Evolutionary conservation across 208 protist species (phyloP), one percentile per base, ranked within the genome.

Genomic region (Trypanosoma congolense): DNA sequence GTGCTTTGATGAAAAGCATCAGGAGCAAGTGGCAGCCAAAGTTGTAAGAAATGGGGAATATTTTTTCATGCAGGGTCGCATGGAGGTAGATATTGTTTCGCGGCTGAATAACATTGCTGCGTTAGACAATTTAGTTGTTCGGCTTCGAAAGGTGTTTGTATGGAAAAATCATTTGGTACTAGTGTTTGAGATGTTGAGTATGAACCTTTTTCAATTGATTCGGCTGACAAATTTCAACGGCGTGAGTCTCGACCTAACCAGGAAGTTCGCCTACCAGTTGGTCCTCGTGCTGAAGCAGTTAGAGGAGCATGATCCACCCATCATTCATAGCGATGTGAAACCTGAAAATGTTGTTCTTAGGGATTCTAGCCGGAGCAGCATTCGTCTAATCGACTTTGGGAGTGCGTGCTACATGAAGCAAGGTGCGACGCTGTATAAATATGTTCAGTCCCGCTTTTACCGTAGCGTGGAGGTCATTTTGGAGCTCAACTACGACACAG

Each of bases 271-370:
- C 14, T 83, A 90, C 54, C 96, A 99, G 73, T 80, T 98, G 38
- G 73, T 98, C 10, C 69, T 75, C 28, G 83, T 90, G 12, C 77
- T 99, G 9, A 67, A 78, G n/a, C 95, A 97, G 59, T 71, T 98
- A 29, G 91, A 95, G 38, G 49, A 75, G 33, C 69, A 80, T 50
- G 57, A 93, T 4, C 78, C 97, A 14, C 84, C 93, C 29, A 96
- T 99, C 50, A 97, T 99, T 44, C 97, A 99, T 68, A 98, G 97
- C 55, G 97, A 99, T 67, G 61, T 99, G 28, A 99, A 99, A 75
- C 92, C 92, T 14, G 93, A 97, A 71, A 97, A 97, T 71, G 85
- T 98, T 30, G 75, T 97, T 22, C 75, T 98, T 55, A 70, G 72
- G 19, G 59, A 93, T 56, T 80, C 73, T n/a, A 92, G 86, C 35